Base-by-base conservation (phyloP, 495 filamentous ascomycete genomes). In the Penicillium argentinense region DNA sequence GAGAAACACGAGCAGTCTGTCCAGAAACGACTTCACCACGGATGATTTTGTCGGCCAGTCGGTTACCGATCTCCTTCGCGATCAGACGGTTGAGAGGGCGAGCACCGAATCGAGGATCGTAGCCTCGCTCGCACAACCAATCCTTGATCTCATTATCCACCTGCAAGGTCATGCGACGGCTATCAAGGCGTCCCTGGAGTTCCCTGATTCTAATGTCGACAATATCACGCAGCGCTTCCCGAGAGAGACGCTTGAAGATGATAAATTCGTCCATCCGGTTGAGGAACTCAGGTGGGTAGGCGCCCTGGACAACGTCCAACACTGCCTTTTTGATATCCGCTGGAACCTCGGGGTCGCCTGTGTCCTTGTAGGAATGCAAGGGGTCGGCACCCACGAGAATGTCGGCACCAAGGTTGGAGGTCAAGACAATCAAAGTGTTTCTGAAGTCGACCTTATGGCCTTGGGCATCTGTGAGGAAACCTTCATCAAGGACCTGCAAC, bases 211-310 rank as follows among this genome's bases (percentile, higher is more conserved):
- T 81, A 45, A 97, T 96, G 55, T 97, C 88, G 38, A 97, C 89
- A 42, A 97, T 97, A 56, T 95, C 93, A 5, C 90, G 74, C 19
- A 97, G 80, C 33, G 93, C 90, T 18, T 79, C 74, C 14, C 76
- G 71, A 0, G 87, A 89, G 2, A 97, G 80, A 7, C 91, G 80
- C 60, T 86, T 87, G 78, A 97, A 97, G 59, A 97, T 74, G 65
- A 97, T 96, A 71, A 97, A 96, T 42, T 95, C 91, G 66, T 97
- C 93, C 42, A 97, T 88, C 5, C 93, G 82, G 67, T 98, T 97
- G 42, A 97, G 77, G 74, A 97, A 98, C 62, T 97, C 92, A 9
- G 95, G 93, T 4, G 91, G 78, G 62, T 97, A 96, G 9, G 72
- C 73, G 56, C 69, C 49, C 11, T 84, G 70, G 2, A 98, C 90